These are phyloP conservation scores for Phialemonium atrogriseum DNA, from an alignment of 2,329 filamentous ascomycete genomes.

Conservation along the genomic window DNA sequence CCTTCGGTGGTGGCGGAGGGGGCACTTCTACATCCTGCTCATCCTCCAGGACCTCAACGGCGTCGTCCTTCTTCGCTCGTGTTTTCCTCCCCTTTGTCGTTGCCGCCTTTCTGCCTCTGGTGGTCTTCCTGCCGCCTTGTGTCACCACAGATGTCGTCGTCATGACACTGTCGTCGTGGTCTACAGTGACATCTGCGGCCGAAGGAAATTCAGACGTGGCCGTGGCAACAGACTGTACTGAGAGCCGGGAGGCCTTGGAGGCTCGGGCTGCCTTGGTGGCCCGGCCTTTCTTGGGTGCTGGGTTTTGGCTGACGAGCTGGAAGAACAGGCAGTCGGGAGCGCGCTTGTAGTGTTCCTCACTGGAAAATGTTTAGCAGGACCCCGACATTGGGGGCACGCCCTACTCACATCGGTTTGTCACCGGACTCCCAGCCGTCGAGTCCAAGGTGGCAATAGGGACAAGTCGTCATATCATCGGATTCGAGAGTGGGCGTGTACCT, in stretches of 20 bases:
- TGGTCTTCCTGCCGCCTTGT: conserved; percentile 40
- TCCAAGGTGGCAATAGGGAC: conserved; percentile 80
- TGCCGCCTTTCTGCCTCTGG: conserved; percentile 47
- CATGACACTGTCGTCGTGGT: conserved; percentile 50
- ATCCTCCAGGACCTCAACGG: conserved; percentile 36
- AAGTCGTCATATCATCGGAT: conserved; percentile 83
- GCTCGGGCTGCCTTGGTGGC: conserved; percentile 45
- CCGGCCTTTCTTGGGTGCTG: conserved; percentile 45
- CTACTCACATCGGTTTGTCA: conserved; percentile 73
- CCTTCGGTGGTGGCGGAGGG: conserved; percentile 28
- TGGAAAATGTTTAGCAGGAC: conserved; percentile 22
- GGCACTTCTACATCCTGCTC: conserved; percentile 21
- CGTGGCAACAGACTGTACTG: conserved; percentile 48
- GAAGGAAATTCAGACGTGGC: conserved; percentile 40
- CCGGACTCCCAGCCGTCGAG: conserved; percentile 92
- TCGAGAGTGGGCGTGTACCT: conserved; percentile 80
- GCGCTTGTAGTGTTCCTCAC: conserved; percentile 77
- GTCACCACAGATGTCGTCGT: conserved; percentile 53
- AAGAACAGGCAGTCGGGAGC: conserved; percentile 81
- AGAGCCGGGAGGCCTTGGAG: conserved; percentile 64
- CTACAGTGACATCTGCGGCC: conserved; percentile 36
- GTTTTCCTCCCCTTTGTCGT: conserved; percentile 37
- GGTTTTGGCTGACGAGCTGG: conserved; percentile 50
- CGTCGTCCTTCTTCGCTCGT: conserved; percentile 45
- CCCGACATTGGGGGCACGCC: neutral